These are phyloP conservation scores for Tylopilus subfusipes DNA, from an alignment of 768 basidiomycete species.

Conservation along the genomic window DNA sequence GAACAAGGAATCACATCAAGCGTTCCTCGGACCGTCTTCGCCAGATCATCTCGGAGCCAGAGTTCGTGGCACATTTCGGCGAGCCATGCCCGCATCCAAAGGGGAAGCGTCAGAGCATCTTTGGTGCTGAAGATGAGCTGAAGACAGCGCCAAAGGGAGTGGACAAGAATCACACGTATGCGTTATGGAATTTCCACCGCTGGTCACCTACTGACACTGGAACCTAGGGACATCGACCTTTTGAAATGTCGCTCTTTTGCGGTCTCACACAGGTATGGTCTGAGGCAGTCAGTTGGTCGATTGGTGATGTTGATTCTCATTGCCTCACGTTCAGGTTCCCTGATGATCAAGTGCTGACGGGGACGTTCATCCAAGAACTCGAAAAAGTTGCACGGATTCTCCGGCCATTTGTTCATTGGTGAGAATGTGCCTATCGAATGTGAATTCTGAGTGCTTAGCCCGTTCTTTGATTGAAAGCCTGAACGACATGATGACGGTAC, in stretches of 20 bases:
- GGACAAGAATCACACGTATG: slow-evolving; percentile 74
- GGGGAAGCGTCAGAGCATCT: slow-evolving; percentile 70
- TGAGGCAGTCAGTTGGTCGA: slow-evolving; percentile 5
- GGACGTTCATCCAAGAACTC: slow-evolving; percentile 62
- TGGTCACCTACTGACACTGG: background rate
- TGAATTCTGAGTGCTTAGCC: background rate
- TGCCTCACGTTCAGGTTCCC: slow-evolving; percentile 48
- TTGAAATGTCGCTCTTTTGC: slow-evolving; percentile 79
- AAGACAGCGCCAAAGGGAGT: slow-evolving; percentile 92
- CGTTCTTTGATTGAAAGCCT: slow-evolving; percentile 39
- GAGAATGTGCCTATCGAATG: slow-evolving; percentile 17
- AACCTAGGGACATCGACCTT: slow-evolving; percentile 80
- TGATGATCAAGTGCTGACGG: slow-evolving; percentile 67
- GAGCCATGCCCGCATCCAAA: slow-evolving; percentile 57
- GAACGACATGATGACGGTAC: slow-evolving; percentile 69
- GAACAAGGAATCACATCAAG: slow-evolving; percentile 55
- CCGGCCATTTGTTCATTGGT: slow-evolving; percentile 81
- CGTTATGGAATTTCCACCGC: background rate
- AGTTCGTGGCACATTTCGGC: slow-evolving; percentile 79
- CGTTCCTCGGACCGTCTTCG: slow-evolving; percentile 62
- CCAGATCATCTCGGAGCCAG: slow-evolving; percentile 57
- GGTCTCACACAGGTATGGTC: slow-evolving; percentile 54
- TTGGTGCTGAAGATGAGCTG: slow-evolving; percentile 82
- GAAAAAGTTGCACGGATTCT: slow-evolving; percentile 51
- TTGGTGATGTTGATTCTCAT: slow-evolving; percentile 16